Evolutionary conservation across 257 asterid species (phyloP), one percentile per base, ranked within the genome.

Genomic region (Solanum peruvianum): DNA sequence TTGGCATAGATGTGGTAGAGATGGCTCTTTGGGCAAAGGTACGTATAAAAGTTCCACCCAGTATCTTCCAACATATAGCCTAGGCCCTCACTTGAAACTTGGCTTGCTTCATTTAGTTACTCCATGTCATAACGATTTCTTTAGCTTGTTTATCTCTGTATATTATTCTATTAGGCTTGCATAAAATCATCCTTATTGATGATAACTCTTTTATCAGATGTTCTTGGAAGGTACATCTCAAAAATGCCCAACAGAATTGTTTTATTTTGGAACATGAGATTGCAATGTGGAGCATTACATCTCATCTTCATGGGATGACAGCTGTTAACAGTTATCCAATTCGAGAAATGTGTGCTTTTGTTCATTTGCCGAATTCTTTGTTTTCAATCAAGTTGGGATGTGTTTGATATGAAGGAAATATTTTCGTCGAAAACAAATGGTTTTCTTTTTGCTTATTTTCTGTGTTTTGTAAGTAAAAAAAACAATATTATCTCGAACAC

Each of bases 11-110:
- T 90, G 96, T 97, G 80, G 99, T 97, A 88, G 99, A 97, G 96
- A 94, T 97, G 99, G 99, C 99, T 93, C 98, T 97, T 89, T 97
- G 99, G 99, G 99, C 99, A 84, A 97, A 97, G 98, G 99, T 97
- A 91, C 83, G 77, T 45, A 86, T 27, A 31, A 47, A 87, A 62
- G 71, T 31, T 76, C 29, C 66, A 4, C 82, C 83, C 9, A 10
- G 42, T 90, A 72, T 56, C 81, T 86, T 64, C 64, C 41, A 39
- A 87, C 25, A 78, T 78, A 78, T 78, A 8, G n/a, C 41, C 41
- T 78, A 15, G 25, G 62, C 58, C 83, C 62, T 42, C 9, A 15
- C 84, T 45, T 47, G 41, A 78, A 78, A 78, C n/a, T 45, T 44
- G 41, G 39, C 41, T 44, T 78, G 84, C 41, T 44, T 27, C 25